Conservation (phyloP, 306 rosid species). For the Quercus robur region DNA sequence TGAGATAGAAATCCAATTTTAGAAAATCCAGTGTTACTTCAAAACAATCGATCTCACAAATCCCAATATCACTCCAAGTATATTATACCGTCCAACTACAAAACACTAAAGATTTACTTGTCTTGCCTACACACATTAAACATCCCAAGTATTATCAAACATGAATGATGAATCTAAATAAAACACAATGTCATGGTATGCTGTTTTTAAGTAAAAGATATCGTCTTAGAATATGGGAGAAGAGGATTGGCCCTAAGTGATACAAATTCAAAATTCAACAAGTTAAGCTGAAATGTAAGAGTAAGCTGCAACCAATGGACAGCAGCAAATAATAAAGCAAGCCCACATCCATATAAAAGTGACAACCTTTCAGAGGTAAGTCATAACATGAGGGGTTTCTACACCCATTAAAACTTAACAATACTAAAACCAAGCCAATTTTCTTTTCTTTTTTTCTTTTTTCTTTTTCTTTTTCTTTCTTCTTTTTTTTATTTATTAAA, state of each 20-base stretch:
- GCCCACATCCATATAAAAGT: background rate
- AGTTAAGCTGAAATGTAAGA: background rate
- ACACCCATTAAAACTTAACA: background rate
- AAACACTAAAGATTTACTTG: background rate
- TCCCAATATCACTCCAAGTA: background rate
- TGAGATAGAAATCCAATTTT: background rate
- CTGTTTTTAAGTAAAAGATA: background rate
- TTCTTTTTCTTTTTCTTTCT: background rate
- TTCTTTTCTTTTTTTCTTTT: background rate
- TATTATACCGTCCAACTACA: background rate
- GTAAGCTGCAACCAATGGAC: background rate
- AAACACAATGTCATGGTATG: background rate
- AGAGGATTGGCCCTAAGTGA: background rate
- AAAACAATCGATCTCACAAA: background rate
- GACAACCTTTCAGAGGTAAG: background rate
- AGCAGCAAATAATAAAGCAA: background rate
- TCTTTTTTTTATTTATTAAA: too few species aligned
- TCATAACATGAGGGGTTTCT: background rate
- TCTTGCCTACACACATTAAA: background rate
- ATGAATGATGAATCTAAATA: background rate
- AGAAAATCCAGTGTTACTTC: background rate
- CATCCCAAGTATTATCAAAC: background rate
- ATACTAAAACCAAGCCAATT: background rate
- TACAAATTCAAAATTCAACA: background rate
- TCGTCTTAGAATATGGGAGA: background rate